Conservation (phyloP, 768 basidiomycete species). For the Pleurotus citrinopileatus region DNA sequence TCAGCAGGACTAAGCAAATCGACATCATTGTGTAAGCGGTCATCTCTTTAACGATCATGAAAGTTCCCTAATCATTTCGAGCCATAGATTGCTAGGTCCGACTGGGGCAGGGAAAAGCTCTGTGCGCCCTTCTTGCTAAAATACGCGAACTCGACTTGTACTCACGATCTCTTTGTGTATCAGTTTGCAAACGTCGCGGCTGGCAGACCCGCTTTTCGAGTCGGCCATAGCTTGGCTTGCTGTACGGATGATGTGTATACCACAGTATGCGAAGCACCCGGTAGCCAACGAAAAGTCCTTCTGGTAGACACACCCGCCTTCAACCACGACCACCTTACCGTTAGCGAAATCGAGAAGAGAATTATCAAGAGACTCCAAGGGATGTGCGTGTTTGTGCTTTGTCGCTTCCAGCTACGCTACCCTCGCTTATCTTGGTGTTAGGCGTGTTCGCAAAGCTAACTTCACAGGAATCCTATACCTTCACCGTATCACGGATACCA, state of each 20-base stretch:
- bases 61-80: no score
- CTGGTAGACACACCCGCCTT: conserved; percentile 37
- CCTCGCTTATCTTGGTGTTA: conserved; percentile 1
- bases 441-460: conserved; percentile 21
- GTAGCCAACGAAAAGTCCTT: conserved; percentile 23
- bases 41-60: no score
- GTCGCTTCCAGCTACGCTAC: background rate
- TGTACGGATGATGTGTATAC: conserved; percentile 35
- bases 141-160: background rate
- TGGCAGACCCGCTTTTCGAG: conserved; percentile 10
- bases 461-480: conserved; percentile 35
- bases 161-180: background rate
- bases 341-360: conserved; percentile 33
- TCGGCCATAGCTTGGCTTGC: conserved; percentile 27
- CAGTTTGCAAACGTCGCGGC: conserved; percentile 24
- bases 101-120: conserved; percentile 28
- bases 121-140: conserved; percentile 14
- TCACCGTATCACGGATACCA: conserved; percentile 36
- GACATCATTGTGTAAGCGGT: no score
- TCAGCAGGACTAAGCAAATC: no score
- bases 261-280: conserved; percentile 22
- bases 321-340: conserved; percentile 31
- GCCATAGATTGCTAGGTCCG: conserved; percentile 23
- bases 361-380: conserved; percentile 28
- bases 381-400: conserved; percentile 14